These are phyloP conservation scores for Mucor irregularis DNA, from an alignment of 371 early-diverging fungal genomes.

Conservation along the genomic window DNA sequence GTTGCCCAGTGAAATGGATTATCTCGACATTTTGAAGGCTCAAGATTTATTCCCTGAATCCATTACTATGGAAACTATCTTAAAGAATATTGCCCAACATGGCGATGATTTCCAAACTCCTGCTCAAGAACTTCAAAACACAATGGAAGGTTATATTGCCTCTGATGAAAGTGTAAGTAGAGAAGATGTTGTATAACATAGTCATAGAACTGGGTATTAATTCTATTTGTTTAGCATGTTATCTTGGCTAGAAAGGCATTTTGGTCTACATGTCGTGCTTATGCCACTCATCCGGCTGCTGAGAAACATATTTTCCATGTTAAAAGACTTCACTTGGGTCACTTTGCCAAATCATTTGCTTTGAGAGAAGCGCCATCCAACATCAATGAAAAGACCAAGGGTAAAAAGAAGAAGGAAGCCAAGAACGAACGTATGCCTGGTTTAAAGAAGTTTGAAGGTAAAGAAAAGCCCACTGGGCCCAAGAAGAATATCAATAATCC, in stretches of 20 bases:
- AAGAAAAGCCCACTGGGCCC: constrained; percentile 26
- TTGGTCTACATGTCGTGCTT: constrained; percentile 88
- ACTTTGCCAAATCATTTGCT: constrained; percentile 94
- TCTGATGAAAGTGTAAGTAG: constrained; percentile 52
- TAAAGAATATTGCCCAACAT: constrained; percentile 43
- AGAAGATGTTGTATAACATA: not conserved
- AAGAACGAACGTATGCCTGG: constrained; percentile 45
- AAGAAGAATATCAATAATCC: constrained; percentile 36
- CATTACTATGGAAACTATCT: constrained; percentile 49
- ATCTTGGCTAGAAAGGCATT: constrained; percentile 77
- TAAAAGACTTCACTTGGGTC: constrained; percentile 92
- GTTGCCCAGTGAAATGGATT: constrained; percentile 86
- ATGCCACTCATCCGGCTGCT: constrained; percentile 85
- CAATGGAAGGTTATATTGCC: constrained; percentile 63
- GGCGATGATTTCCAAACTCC: constrained; percentile 54
- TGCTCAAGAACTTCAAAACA: constrained; percentile 67
- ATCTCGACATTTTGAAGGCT: constrained; percentile 73
- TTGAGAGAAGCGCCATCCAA: constrained; percentile 85
- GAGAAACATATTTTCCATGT: constrained; percentile 92
- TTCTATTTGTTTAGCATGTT: constrained; percentile 47
- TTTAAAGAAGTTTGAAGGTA: constrained; percentile 28
- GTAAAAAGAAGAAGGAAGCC: constrained; percentile 49
- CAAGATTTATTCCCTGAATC: constrained; percentile 62
- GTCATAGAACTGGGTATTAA: not conserved
- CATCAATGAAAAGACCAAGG: constrained; percentile 46